phyloP scores from a whole-genome alignment of 352 stramenopile species.

The Phytophthora meadii region DNA sequence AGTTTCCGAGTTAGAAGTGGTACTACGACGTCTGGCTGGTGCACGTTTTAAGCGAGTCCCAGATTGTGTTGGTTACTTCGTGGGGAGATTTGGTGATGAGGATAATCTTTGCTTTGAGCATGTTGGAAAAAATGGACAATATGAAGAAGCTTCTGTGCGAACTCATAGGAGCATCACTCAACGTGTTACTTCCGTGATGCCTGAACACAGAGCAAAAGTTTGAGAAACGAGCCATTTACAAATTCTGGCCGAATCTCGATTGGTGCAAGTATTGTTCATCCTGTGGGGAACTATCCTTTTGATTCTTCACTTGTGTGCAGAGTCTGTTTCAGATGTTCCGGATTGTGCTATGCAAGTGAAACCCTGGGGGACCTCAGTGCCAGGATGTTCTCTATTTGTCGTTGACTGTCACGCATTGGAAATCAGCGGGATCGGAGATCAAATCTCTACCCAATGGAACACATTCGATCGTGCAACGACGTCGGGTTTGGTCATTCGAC shows the following conservation, averaged over 20 bases:
- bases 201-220: background rate
- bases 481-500: conserved; percentile 25
- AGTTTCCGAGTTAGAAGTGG: conserved; percentile 29
- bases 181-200: conserved; percentile 7
- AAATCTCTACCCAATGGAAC: conserved; percentile 11
- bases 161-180: background rate
- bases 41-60: conserved; percentile 42
- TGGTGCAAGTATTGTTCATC: conserved; percentile 12
- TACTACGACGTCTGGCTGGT: conserved; percentile 44
- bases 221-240: conserved; percentile 4
- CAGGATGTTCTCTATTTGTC: conserved; percentile 35
- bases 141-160: conserved; percentile 35
- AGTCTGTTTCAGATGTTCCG: conserved; percentile 10
- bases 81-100: conserved; percentile 23
- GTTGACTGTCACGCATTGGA: conserved; percentile 30
- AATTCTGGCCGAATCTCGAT: conserved; percentile 3
- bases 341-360: conserved; percentile 33
- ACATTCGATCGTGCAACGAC: conserved; percentile 29
- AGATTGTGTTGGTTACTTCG: conserved; percentile 35
- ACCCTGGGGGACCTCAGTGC: conserved; percentile 29
- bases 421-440: background rate
- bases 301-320: conserved; percentile 25
- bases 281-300: conserved; percentile 23
- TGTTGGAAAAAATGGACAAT: conserved; percentile 28
- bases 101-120: conserved; percentile 25